phyloP scores from a whole-genome alignment of 2,329 filamentous ascomycete species.

The Metarhizium album region DNA sequence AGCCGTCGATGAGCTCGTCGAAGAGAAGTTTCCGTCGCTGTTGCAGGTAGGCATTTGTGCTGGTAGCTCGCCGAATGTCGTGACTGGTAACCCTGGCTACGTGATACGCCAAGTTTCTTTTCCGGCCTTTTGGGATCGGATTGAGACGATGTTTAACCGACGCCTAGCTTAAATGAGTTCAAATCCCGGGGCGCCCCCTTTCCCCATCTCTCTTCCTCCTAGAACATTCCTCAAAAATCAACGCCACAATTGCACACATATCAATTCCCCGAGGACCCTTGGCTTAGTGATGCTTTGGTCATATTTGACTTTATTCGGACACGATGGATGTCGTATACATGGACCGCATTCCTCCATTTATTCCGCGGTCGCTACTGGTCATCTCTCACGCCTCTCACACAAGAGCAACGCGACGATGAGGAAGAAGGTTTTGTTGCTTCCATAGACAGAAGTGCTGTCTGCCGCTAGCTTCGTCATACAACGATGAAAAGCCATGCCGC shows the following conservation, averaged over 20 bases:
- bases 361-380: neutral
- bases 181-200: neutral
- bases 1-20: slow-evolving; percentile 14
- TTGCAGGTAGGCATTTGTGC: no score
- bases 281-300: neutral
- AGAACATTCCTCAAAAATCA: neutral
- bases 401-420: neutral
- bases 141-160: neutral
- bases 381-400: neutral
- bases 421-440: neutral
- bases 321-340: neutral
- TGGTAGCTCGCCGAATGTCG: no score
- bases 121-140: no score
- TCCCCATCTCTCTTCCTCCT: neutral
- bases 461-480: neutral
- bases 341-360: neutral
- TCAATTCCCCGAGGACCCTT: neutral
- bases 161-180: neutral
- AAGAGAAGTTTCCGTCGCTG: slow-evolving; percentile 12
- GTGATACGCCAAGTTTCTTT: no score
- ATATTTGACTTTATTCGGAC: neutral
- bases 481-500: neutral
- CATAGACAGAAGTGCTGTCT: neutral
- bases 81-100: no score
- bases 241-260: neutral